Base-by-base conservation (phyloP, 1,284 basidiomycete genomes). In the Gomphus bonarii region DNA sequence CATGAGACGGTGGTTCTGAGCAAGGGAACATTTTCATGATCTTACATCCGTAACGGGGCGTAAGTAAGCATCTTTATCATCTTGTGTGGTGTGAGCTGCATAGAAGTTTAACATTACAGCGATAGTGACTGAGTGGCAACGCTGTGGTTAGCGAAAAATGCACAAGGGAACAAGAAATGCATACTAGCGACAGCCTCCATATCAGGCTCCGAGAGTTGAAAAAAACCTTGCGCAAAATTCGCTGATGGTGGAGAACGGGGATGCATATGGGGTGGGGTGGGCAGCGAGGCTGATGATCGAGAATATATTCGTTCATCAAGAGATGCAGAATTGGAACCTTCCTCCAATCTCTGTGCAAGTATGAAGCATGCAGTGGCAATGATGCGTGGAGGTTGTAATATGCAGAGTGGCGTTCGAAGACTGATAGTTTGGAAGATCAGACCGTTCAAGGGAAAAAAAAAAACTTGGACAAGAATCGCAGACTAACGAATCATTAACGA, bases 401-500 rank as follows among this genome's bases (percentile, higher is more conserved):
- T 66, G 66, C 87, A 89, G 30, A 89, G 69, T 6, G 87, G 85
- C 8, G 84, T 90, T 62, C 88, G 78, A 68, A 82, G 88, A 59
- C 87, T 90, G 64, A 18, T 48, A 40, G 5, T 40, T 46, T 25
- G 31, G 14, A 20, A 20, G 25, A 30, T 53, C 22, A 18, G 20
- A 49, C 18, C 9, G 49, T n/a, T 36, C 52, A 55, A 40, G 33
- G 46, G 16, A 36, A 36, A 18, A 57, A 28, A 58, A 56, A 50
- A 36, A 33, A 18, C 36, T 44, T 38, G 31, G 43, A 36, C 30
- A 40, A 14, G 47, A 43, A 50, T 50, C 56, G 40, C 33, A 40
- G 44, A 79, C 84, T 70, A 60, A 91, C 88, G 88, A 88, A 71
- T 91, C 88, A 68, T 89, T 85, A 16, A 88, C 84, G 57, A 91